phyloP scores from a whole-genome alignment of 2,329 filamentous ascomycete species.

The Xylaria sp. region DNA sequence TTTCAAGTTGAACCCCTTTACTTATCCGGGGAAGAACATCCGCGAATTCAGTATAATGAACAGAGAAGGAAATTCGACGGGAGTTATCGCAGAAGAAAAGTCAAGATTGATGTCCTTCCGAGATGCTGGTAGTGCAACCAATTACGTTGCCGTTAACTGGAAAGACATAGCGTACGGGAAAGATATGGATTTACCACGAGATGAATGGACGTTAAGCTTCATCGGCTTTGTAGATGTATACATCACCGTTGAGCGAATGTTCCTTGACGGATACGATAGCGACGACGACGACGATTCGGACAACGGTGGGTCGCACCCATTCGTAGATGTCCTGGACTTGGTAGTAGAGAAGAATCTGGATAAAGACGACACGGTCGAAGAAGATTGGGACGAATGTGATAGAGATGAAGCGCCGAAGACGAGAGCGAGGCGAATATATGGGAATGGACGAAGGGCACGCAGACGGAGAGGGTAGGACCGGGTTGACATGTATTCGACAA shows the following conservation, averaged over 20 bases:
- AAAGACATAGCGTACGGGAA: not conserved
- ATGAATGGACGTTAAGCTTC: slow-evolving; percentile 14
- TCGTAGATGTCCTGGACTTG: slow-evolving; percentile 22
- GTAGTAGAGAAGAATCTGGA: not conserved
- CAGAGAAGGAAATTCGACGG: not conserved
- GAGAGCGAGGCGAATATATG: too few relatives aligned
- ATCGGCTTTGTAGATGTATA: slow-evolving; percentile 12
- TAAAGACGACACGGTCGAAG: not conserved
- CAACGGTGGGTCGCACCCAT: not conserved
- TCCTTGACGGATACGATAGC: slow-evolving; percentile 6
- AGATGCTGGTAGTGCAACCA: not conserved
- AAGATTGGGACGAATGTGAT: not conserved
- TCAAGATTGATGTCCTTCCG: not conserved
- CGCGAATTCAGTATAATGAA: not conserved
- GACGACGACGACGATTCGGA: not conserved
- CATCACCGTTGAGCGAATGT: slow-evolving; percentile 15
- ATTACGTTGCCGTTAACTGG: not conserved
- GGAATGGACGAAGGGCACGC: too few relatives aligned
- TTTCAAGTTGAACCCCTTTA: not conserved
- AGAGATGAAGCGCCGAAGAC: not conserved
- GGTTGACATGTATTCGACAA: too few relatives aligned
- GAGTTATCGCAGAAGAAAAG: not conserved
- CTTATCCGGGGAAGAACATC: too few relatives aligned
- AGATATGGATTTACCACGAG: slow-evolving; percentile 7
- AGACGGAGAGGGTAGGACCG: too few relatives aligned